Percentiles rank a stretch among this genome's conserved stretches.
These are phyloP conservation scores for Ophiostoma ips DNA, from an alignment of 2,329 filamentous ascomycete genomes.

Conservation along the genomic window DNA sequence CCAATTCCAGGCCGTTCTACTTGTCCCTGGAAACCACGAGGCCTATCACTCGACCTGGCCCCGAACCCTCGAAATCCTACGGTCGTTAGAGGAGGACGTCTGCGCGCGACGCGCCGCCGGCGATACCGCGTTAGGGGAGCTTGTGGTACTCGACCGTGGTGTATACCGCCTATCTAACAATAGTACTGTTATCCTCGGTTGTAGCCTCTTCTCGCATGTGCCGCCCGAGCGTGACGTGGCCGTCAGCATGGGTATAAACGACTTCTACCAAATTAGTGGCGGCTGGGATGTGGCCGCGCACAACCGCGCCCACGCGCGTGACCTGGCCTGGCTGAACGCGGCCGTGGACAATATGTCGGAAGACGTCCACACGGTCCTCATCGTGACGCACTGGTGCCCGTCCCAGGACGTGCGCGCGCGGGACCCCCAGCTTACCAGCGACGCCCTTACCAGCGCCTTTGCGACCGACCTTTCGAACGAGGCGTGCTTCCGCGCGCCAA, in stretches of 20 bases:
- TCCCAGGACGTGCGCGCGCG: slow-evolving; percentile 20
- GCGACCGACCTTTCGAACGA: slow-evolving; percentile 25
- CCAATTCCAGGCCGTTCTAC: slow-evolving; percentile 34
- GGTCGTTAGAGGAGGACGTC: slow-evolving; percentile 20
- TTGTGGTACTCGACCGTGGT: slow-evolving; percentile 26
- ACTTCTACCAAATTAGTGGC: slow-evolving; percentile 30
- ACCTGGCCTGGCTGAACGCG: slow-evolving; percentile 30
- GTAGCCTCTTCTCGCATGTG: slow-evolving; percentile 35
- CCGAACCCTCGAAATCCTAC: slow-evolving; percentile 18
- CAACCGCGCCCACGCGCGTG: slow-evolving; percentile 23
- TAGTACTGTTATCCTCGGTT: slow-evolving; percentile 21
- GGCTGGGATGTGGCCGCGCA: slow-evolving; percentile 21
- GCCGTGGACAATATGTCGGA: slow-evolving; percentile 21
- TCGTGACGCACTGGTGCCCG: slow-evolving; percentile 31
- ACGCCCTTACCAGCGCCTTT: slow-evolving; percentile 21
- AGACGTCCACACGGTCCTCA: slow-evolving; percentile 17
- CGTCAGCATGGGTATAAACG: slow-evolving; percentile 32
- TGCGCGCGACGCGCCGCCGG: not conserved
- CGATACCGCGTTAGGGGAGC: slow-evolving; percentile 20
- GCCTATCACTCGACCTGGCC: slow-evolving; percentile 30
- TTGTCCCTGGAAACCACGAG: slow-evolving; percentile 45
- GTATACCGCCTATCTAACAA: slow-evolving; percentile 16
- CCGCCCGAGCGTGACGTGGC: slow-evolving; percentile 21
- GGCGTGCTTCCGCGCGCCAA: slow-evolving; percentile 21
- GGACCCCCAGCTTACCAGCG: slow-evolving; percentile 22